Evolutionary conservation across 257 asterid genomes (phyloP).

Genomic region (Solanum virginianum): DNA sequence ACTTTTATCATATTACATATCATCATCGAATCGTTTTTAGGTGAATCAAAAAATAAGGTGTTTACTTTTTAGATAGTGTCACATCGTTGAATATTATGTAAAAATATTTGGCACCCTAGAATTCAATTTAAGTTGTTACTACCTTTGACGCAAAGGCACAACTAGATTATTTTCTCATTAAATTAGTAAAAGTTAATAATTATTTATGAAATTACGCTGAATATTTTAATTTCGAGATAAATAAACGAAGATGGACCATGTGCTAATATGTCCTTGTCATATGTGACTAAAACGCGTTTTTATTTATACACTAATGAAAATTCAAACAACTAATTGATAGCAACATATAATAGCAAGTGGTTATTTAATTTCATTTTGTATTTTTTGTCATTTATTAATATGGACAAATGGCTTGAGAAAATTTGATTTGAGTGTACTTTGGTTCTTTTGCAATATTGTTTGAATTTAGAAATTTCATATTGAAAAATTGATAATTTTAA

Average conservation of each 20-base stretch:
- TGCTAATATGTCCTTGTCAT: not conserved
- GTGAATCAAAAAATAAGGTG: not conserved
- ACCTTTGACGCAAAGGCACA: not conserved
- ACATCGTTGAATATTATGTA: not conserved
- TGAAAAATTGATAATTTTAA: not conserved
- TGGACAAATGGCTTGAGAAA: not conserved
- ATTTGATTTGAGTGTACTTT: not conserved
- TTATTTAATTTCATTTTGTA: not conserved
- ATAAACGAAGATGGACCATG: not conserved
- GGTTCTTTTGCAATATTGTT: not conserved
- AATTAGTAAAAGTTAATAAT: not conserved
- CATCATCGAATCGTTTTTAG: not conserved
- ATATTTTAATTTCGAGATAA: not conserved
- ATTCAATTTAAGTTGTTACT: not conserved
- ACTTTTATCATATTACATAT: not conserved
- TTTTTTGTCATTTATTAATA: not conserved
- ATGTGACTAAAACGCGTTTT: not conserved
- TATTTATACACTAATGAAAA: not conserved
- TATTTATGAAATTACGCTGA: rapidly evolving
- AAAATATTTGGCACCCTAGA: not conserved
- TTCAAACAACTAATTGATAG: not conserved
- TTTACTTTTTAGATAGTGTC: not conserved
- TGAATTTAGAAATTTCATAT: not conserved
- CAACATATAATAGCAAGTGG: not conserved
- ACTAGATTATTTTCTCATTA: not conserved